These are phyloP conservation scores for Cucurbita argyrosperma DNA, from an alignment of 306 rosid genomes.

Conservation along the genomic window DNA sequence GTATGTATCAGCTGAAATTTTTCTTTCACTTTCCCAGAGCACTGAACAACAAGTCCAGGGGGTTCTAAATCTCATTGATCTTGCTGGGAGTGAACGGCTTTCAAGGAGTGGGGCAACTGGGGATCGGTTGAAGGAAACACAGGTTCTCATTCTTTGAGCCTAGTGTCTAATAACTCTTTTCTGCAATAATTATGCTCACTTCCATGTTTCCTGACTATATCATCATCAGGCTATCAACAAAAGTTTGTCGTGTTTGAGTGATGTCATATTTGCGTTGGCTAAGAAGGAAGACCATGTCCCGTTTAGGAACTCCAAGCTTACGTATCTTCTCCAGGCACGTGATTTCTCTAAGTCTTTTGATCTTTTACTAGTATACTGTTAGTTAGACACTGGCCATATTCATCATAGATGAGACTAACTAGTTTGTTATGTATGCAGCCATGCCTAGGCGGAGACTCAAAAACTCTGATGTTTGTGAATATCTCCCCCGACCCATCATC, in stretches of 20 bases:
- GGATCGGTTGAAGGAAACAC: slow-evolving; percentile 93
- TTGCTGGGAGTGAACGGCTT: slow-evolving; percentile 93
- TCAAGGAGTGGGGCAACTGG: slow-evolving; percentile 92
- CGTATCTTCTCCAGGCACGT: slow-evolving; percentile 85
- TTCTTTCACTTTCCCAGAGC: slow-evolving; percentile 25
- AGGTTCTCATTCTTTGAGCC: slow-evolving; percentile 30
- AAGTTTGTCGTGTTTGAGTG: slow-evolving; percentile 72
- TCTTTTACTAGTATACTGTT: background rate
- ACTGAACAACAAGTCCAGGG: slow-evolving; percentile 97
- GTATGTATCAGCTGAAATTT: background rate
- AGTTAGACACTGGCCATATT: background rate
- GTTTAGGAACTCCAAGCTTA: slow-evolving; percentile 79
- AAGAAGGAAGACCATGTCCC: slow-evolving; percentile 93
- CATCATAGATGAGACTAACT: background rate
- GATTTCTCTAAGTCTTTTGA: background rate
- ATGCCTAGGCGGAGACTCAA: slow-evolving; percentile 88
- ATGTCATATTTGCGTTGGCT: slow-evolving; percentile 85
- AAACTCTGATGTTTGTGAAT: slow-evolving; percentile 85
- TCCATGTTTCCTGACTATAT: slow-evolving; percentile 4
- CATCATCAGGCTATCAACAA: slow-evolving; percentile 71
- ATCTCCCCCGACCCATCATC: slow-evolving; percentile 80
- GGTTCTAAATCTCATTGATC: slow-evolving; percentile 75
- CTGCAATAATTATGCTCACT: background rate
- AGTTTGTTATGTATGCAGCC: slow-evolving; percentile 39
- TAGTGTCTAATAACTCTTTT: background rate